These are phyloP conservation scores for Grigorovia transvaalensis DNA, from an alignment of 805 yeast genomes.

Conservation along the genomic window DNA sequence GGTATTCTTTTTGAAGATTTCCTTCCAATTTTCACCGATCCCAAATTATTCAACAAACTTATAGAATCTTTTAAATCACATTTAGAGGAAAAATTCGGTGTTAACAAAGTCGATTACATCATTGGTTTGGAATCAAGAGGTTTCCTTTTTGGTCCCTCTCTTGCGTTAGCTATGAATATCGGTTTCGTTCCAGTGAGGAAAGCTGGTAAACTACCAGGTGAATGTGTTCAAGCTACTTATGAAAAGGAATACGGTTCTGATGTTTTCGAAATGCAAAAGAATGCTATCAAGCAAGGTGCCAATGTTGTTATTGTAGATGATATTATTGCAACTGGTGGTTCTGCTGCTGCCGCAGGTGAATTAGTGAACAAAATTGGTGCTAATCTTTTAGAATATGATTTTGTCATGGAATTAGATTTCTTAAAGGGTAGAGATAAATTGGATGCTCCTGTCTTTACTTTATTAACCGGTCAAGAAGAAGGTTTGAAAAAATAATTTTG, in stretches of 20 bases:
- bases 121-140: constrained; percentile 97
- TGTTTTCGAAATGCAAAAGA: constrained; percentile 78
- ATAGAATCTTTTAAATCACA: constrained; percentile 73
- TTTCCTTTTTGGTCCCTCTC: constrained; percentile 88
- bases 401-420: constrained; percentile 91
- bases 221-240: constrained; percentile 58
- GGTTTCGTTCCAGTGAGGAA: constrained; percentile 95
- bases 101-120: constrained; percentile 63
- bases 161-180: constrained; percentile 79
- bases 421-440: constrained; percentile 86
- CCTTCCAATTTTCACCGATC: constrained; percentile 82
- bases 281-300: constrained; percentile 68
- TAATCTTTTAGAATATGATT: constrained; percentile 66
- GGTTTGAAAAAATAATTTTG: constrained; percentile 14
- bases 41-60: constrained; percentile 69
- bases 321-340: constrained; percentile 96
- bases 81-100: constrained; percentile 43
- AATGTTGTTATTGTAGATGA: constrained; percentile 87
- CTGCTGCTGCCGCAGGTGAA: constrained; percentile 89
- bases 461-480: constrained; percentile 73
- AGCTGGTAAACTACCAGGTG: constrained; percentile 91
- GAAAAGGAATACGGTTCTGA: constrained; percentile 91
- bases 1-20: constrained; percentile 95
- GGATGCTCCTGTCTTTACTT: constrained; percentile 78
- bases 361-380: constrained; percentile 60